A percentile compares a stretch with the other conserved stretches of the same genome.
Evolutionary conservation across 225 moss, liverwort and hornwort species (phyloP).

Genomic region (Neckera pumila): DNA sequence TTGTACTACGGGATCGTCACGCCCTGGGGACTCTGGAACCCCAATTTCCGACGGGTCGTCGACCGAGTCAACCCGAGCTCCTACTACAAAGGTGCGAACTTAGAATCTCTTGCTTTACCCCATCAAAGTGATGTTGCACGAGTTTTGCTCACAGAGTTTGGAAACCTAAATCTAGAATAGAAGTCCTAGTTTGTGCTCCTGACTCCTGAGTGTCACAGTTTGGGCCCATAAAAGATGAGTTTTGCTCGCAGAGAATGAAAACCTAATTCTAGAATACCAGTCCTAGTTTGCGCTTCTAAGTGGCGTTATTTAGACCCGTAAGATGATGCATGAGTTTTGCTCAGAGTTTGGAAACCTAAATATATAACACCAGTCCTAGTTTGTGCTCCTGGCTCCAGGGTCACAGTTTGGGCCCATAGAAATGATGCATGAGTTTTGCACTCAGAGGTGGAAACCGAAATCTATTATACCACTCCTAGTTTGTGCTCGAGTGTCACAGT

Average conservation of each 20-base stretch:
- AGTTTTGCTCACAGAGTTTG: not conserved
- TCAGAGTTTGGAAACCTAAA: too few relatives aligned
- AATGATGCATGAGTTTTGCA: too few relatives aligned
- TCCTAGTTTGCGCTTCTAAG: too few relatives aligned
- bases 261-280: too few relatives aligned
- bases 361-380: too few relatives aligned
- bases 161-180: not conserved
- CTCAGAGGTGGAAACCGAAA: too few relatives aligned
- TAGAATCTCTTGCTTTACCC: not conserved
- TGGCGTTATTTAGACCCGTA: not conserved
- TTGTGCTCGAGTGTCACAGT: not conserved
- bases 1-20: constrained; percentile 48
- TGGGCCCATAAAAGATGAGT: not conserved
- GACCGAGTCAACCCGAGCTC: not conserved
- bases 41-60: not conserved
- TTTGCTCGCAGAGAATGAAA: not conserved
- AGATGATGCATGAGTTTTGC: too few relatives aligned
- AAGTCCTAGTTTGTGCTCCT: not conserved
- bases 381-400: not conserved
- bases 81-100: not conserved
- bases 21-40: constrained; percentile 43
- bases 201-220: not conserved
- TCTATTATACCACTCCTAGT: not conserved
- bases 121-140: not conserved
- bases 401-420: not conserved